These are phyloP conservation scores for Acanthochlamys bracteata DNA, from an alignment of 106 monocot genomes.

Conservation along the genomic window DNA sequence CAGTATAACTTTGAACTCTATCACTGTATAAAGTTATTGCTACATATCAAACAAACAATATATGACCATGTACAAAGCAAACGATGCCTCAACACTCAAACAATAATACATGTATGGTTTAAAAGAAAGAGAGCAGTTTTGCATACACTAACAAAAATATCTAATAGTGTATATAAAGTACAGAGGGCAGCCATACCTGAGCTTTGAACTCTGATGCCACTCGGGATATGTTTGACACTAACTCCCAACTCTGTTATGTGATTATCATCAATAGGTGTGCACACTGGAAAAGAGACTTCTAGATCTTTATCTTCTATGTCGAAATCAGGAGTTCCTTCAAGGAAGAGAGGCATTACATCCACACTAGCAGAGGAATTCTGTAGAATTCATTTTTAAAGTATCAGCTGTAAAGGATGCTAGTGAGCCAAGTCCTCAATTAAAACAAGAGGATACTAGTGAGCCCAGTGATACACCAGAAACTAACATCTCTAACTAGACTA, in stretches of 20 bases:
- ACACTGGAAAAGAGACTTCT: conserved; percentile 26
- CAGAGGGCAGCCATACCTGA: conserved; percentile 38
- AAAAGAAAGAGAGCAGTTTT: no score
- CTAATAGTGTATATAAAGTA: neutral
- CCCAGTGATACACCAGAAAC: no score
- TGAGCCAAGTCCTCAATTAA: no score
- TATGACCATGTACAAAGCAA: no score
- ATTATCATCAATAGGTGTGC: neutral
- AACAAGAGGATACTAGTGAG: no score
- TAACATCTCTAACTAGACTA: no score
- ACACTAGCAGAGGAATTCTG: conserved; percentile 57
- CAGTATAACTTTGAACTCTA: no score
- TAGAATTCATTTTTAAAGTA: neutral
- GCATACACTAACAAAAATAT: neutral
- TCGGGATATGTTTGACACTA: conserved; percentile 47
- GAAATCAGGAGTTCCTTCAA: conserved; percentile 38
- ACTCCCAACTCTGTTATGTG: conserved; percentile 13
- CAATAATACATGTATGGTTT: no score
- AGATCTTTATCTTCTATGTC: conserved; percentile 51
- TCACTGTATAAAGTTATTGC: no score
- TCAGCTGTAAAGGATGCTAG: no score
- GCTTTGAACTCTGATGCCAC: conserved; percentile 46
- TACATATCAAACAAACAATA: no score
- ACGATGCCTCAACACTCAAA: no score
- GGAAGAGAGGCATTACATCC: conserved; percentile 74